Conservation (phyloP, 768 basidiomycete genomes). For the Tulasnella sp. region DNA sequence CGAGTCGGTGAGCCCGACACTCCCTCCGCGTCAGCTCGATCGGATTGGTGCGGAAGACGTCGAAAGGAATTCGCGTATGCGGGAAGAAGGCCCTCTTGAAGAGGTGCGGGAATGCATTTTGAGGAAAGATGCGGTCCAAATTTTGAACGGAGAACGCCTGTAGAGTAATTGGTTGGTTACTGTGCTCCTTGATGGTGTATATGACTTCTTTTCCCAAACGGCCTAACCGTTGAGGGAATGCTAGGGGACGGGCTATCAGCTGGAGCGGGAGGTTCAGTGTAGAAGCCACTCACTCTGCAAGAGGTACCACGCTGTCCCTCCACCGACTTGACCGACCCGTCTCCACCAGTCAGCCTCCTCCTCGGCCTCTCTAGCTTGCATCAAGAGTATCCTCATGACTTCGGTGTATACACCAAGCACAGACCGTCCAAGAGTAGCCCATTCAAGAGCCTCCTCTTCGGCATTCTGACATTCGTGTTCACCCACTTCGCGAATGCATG, state of each 20-base stretch:
- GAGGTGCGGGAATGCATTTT: slow-evolving; percentile 35
- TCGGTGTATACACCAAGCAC: slow-evolving; percentile 41
- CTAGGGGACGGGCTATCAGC: slow-evolving; percentile 18
- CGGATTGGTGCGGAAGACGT: slow-evolving; percentile 34
- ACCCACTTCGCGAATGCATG: background rate
- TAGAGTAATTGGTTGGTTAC: slow-evolving; percentile 31
- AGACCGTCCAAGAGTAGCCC: slow-evolving; percentile 2
- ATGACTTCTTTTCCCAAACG: slow-evolving; percentile 15
- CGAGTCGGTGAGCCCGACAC: slow-evolving; percentile 44
- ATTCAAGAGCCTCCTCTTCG: slow-evolving; percentile 7
- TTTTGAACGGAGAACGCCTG: slow-evolving; percentile 38
- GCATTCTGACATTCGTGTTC: slow-evolving; percentile 1
- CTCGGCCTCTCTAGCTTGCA: slow-evolving; percentile 58
- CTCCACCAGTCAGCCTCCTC: slow-evolving; percentile 80
- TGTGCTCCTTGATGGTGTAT: slow-evolving; percentile 19
- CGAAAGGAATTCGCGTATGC: slow-evolving; percentile 52
- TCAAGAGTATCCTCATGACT: slow-evolving; percentile 49
- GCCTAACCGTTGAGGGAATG: slow-evolving; percentile 20
- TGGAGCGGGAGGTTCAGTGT: too few species aligned
- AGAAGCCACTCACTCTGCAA: slow-evolving; percentile 53
- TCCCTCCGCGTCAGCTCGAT: slow-evolving; percentile 55
- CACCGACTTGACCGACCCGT: slow-evolving; percentile 47
- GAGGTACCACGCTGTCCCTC: slow-evolving; percentile 49
- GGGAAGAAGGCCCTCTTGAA: slow-evolving; percentile 37
- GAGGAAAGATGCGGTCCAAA: slow-evolving; percentile 38